phyloP scores from a whole-genome alignment of 495 filamentous ascomycete species.

The Cercophora sp. region DNA sequence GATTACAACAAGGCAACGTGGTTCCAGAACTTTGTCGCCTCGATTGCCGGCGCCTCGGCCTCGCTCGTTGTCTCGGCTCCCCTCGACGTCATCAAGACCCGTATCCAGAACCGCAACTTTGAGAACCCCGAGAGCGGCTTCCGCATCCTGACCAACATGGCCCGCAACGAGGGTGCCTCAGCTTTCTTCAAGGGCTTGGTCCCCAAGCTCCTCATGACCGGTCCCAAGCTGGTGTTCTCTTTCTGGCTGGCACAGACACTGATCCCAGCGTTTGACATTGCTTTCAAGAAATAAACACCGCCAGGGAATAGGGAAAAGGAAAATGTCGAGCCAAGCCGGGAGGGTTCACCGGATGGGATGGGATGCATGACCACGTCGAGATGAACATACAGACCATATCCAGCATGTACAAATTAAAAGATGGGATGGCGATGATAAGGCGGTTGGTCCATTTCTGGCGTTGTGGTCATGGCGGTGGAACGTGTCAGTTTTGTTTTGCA shows the following conservation, averaged over 20 bases:
- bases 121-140: constrained; percentile 94
- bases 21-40: constrained; percentile 96
- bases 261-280: constrained; percentile 58
- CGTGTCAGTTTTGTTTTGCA: no score
- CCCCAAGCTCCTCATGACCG: constrained; percentile 97
- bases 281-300: constrained; percentile 17
- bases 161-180: constrained; percentile 74
- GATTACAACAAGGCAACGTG: constrained; percentile 97
- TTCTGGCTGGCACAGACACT: constrained; percentile 98
- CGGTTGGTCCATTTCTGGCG: not conserved
- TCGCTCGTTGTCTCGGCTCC: constrained; percentile 92
- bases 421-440: no score
- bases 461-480: not conserved
- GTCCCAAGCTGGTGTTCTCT: constrained; percentile 96
- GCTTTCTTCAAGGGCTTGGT: constrained; percentile 97
- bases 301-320: not conserved
- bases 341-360: no score
- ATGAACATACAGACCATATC: not conserved
- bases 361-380: no score
- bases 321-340: not conserved
- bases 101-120: constrained; percentile 99
- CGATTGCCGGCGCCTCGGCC: constrained; percentile 86
- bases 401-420: no score
- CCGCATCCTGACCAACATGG: constrained; percentile 83
- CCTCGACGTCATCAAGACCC: constrained; percentile 97